phyloP scores from a whole-genome alignment of 1,284 basidiomycete species.

The Naganishia liquefaciens region DNA sequence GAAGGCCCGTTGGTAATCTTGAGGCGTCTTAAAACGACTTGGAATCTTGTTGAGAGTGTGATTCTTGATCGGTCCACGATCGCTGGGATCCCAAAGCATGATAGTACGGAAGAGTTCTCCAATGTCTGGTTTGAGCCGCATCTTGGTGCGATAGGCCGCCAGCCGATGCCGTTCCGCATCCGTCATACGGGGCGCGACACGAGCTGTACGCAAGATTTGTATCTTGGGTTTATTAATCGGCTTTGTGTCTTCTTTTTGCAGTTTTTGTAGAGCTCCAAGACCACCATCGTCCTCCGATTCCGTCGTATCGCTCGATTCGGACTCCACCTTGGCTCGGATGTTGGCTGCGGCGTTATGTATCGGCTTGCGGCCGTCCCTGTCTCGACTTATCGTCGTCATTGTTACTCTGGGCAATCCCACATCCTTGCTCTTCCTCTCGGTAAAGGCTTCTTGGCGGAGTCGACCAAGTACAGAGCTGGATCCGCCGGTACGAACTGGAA shows the following conservation, averaged over 20 bases:
- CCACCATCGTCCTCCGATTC: constrained; percentile 58
- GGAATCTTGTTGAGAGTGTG: constrained; percentile 58
- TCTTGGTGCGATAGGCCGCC: constrained; percentile 64
- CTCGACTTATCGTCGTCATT: constrained; percentile 6
- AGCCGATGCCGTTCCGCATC: constrained; percentile 61
- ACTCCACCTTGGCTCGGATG: constrained; percentile 26
- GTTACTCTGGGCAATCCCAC: constrained; percentile 1
- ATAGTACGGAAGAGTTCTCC: constrained; percentile 76
- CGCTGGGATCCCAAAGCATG: constrained; percentile 77
- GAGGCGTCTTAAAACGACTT: constrained; percentile 65
- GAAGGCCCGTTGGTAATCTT: constrained; percentile 74
- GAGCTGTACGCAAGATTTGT: constrained; percentile 67
- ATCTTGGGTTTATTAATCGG: constrained; percentile 58
- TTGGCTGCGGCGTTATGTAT: constrained; percentile 25
- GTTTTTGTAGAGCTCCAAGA: constrained; percentile 64
- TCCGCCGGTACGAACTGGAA: constrained; percentile 23
- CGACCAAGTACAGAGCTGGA: constrained; percentile 40
- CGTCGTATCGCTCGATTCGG: constrained; percentile 37
- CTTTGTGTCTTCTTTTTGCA: constrained; percentile 60
- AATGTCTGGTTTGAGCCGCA: constrained; percentile 80
- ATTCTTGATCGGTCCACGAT: constrained; percentile 38
- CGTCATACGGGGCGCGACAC: constrained; percentile 55
- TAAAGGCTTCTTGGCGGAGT: constrained; percentile 41
- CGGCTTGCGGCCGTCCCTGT: constrained; percentile 10
- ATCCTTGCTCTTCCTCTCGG: constrained; percentile 31